A percentile compares a stretch with the other conserved stretches of the same genome.
Conservation (phyloP, 352 stramenopile species). For the Saprolegnia diclina region DNA sequence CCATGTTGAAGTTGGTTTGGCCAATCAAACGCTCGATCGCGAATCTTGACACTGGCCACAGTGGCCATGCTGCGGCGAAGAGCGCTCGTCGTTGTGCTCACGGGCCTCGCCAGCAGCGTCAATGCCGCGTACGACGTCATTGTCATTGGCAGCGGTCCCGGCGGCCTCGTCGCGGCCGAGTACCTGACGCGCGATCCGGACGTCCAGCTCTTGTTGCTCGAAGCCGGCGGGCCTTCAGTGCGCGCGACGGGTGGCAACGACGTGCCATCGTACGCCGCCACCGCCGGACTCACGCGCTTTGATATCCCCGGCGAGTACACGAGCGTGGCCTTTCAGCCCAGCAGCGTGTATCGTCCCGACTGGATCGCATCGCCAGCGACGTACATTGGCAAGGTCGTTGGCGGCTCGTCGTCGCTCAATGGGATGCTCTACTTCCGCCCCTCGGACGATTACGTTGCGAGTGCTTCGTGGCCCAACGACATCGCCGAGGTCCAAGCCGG, state of each 20-base stretch:
- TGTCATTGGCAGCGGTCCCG: slow-evolving; percentile 50
- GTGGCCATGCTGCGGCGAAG: neutral
- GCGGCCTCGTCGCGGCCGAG: slow-evolving; percentile 51
- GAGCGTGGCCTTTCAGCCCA: slow-evolving; percentile 40
- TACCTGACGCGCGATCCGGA: slow-evolving; percentile 44
- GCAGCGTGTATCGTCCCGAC: slow-evolving; percentile 40
- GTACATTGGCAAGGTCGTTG: slow-evolving; percentile 69
- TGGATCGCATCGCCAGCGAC: slow-evolving; percentile 39
- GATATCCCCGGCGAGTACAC: slow-evolving; percentile 60
- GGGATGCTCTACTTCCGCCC: slow-evolving; percentile 75
- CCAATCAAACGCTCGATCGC: neutral
- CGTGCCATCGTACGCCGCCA: slow-evolving; percentile 35
- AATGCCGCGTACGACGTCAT: slow-evolving; percentile 51
- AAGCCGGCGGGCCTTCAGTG: slow-evolving; percentile 45
- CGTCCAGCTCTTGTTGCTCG: slow-evolving; percentile 50
- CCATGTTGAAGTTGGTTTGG: neutral
- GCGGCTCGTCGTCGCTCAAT: slow-evolving; percentile 79
- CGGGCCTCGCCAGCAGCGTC: too few species aligned
- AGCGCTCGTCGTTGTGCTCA: too few species aligned
- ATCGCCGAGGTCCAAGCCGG: slow-evolving; percentile 51
- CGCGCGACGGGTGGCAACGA: slow-evolving; percentile 29
- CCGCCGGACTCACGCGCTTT: slow-evolving; percentile 51
- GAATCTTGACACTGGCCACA: neutral
- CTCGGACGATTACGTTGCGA: slow-evolving; percentile 40
- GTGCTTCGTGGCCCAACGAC: slow-evolving; percentile 45